Conservation (phyloP, 176 grass and related monocot genomes). For the Oryza nivara region DNA sequence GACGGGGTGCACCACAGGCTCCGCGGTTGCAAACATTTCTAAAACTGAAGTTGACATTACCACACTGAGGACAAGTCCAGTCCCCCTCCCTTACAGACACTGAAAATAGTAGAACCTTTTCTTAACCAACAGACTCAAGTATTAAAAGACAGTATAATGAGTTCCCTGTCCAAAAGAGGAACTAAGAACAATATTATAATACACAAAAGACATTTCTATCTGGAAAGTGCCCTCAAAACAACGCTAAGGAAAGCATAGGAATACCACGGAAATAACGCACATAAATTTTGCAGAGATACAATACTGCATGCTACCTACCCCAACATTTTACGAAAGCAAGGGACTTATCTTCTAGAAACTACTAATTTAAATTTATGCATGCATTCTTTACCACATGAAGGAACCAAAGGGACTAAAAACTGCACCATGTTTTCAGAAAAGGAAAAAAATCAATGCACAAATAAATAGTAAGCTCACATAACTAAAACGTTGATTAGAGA, state of each 20-base stretch:
- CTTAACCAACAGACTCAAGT: conserved; percentile 47
- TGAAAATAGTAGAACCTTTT: conserved; percentile 55
- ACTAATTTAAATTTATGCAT: conserved; percentile 16
- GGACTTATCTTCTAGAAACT: conserved; percentile 19
- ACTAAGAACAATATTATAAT: not conserved
- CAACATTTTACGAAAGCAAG: not conserved
- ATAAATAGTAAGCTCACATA: not conserved
- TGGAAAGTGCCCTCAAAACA: not conserved
- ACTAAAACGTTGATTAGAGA: not conserved
- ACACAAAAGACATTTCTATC: conserved; percentile 12
- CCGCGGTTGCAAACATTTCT: conserved; percentile 94
- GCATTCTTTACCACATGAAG: not conserved
- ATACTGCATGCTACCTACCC: not conserved
- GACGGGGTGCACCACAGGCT: conserved; percentile 77
- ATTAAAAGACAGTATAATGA: conserved; percentile 35
- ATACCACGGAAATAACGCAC: not conserved
- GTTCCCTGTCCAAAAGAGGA: conserved; percentile 20
- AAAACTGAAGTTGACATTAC: conserved; percentile 99
- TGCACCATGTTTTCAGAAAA: not conserved
- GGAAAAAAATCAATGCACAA: not conserved
- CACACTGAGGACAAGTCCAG: conserved; percentile 90
- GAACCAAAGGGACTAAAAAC: not conserved
- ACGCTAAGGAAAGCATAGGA: conserved; percentile 17
- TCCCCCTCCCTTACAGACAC: conserved; percentile 89
- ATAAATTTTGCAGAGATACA: not conserved